Conservation (phyloP, 495 filamentous ascomycete genomes). For the Umbilicaria muhlenbergii region DNA sequence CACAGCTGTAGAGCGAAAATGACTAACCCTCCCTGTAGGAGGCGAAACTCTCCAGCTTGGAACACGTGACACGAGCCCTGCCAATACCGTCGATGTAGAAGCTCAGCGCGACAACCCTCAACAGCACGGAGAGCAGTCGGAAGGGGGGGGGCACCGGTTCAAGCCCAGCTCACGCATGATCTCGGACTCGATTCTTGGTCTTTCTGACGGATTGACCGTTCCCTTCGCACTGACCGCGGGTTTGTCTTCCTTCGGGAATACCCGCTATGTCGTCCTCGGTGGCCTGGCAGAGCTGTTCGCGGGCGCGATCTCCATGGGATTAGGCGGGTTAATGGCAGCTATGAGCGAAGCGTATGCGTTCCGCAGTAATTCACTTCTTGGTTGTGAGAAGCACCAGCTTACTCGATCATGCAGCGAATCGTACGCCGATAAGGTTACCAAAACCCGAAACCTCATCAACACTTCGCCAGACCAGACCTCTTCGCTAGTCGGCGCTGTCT, state of each 20-base stretch:
- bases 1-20: too few relatives aligned
- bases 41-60: too few relatives aligned
- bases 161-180: conserved; percentile 26
- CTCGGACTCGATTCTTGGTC: conserved; percentile 43
- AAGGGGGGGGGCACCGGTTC: too few relatives aligned
- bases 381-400: too few relatives aligned
- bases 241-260: conserved; percentile 33
- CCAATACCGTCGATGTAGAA: too few relatives aligned
- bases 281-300: conserved; percentile 42
- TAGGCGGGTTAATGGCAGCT: conserved; percentile 48
- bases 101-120: too few relatives aligned
- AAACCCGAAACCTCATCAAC: conserved; percentile 20
- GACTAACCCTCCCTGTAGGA: too few relatives aligned
- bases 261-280: conserved; percentile 40
- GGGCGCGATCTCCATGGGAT: conserved; percentile 42
- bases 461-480: conserved; percentile 17
- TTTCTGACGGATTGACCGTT: conserved; percentile 44
- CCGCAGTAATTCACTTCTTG: too few relatives aligned
- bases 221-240: conserved; percentile 45
- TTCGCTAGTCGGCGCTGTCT: conserved; percentile 32
- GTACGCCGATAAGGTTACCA: conserved; percentile 31
- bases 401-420: conserved; percentile 25
- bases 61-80: too few relatives aligned
- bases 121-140: too few relatives aligned
- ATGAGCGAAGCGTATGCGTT: conserved; percentile 46